Base-by-base conservation (phyloP, 2,329 filamentous ascomycete genomes). In the Teratosphaeriaceae sp. region DNA sequence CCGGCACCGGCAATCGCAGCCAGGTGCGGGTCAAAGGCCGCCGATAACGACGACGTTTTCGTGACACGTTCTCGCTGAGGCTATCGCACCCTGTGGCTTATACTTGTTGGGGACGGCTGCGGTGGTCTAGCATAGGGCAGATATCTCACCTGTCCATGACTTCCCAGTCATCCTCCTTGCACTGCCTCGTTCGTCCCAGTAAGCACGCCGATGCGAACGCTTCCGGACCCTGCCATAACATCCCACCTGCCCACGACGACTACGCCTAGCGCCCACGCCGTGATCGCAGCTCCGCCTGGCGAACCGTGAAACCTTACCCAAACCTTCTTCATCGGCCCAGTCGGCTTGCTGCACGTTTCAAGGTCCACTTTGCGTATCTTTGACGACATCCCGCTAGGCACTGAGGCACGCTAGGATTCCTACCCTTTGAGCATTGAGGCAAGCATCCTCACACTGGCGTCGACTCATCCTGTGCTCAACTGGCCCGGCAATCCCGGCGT, bases 401-500 rank as follows among this genome's bases (percentile, higher is more conserved):
- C 15, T 34, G 3, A 18, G 31, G 11, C 15, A 19, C 31, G 31
- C 31, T 20, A 34, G 16, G 31, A 20, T 27, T 13, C 6, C 31
- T 8, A 18, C 18, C 27, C 15, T 34, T 13, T n/a, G 9, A 19
- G 9, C 15, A 7, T 5, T 13, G 6, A 34, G 20, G 11, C 15
- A 3, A 9, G 15, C 33, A 36, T 12, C 36, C 8, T 20, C 37
- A 29, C 9, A 20, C 37, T 39, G 37, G 37, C 37, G 22, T 26
- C 31, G 18, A 26, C 21, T n/a, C 29, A 44, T 29, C 36, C 42
- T 33, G 19, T 36, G 29, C 36, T 46, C 39, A 42, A 24, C 42
- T 48, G 48, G 50, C 43, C 40, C 21, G 45, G 38, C 33, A 38
- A 43, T 34, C 20, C 43, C 15, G 42, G 44, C 29, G 15, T 27